phyloP scores from a whole-genome alignment of 73 alveolate genomes.

The Tetrahymena elliotti region DNA sequence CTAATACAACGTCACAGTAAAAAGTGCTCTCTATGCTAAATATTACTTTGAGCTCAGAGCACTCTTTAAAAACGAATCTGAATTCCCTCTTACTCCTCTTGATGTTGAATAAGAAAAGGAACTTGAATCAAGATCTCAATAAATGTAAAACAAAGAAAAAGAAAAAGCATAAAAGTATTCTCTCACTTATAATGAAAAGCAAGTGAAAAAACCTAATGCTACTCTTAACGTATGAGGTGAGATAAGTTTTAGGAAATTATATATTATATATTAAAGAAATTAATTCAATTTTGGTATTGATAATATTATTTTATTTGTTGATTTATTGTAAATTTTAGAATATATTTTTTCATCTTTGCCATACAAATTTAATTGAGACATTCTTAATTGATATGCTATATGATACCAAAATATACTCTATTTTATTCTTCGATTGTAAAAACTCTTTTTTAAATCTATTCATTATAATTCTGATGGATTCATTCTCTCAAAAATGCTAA shows the following conservation, averaged over 20 bases:
- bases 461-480: no score
- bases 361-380: no score
- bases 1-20: conserved; percentile 86
- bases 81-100: conserved; percentile 27
- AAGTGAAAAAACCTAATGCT: conserved; percentile 22
- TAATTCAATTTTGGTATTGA: neutral
- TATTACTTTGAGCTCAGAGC: conserved; percentile 95
- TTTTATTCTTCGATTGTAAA: neutral
- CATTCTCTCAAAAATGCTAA: no score
- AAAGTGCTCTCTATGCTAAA: conserved; percentile 90
- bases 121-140: conserved; percentile 39
- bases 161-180: conserved; percentile 37
- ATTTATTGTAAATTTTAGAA: neutral
- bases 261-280: no score
- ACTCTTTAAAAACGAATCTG: conserved; percentile 62
- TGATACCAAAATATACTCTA: no score
- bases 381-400: no score
- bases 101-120: conserved; percentile 24
- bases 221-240: neutral
- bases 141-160: conserved; percentile 31
- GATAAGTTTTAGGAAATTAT: no score
- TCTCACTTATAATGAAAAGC: conserved; percentile 25
- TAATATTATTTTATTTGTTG: neutral
- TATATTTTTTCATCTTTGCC: no score
- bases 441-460: no score